Evolutionary conservation across 208 protist genomes (phyloP).

Genomic region (Wallacemonas rigidus): DNA sequence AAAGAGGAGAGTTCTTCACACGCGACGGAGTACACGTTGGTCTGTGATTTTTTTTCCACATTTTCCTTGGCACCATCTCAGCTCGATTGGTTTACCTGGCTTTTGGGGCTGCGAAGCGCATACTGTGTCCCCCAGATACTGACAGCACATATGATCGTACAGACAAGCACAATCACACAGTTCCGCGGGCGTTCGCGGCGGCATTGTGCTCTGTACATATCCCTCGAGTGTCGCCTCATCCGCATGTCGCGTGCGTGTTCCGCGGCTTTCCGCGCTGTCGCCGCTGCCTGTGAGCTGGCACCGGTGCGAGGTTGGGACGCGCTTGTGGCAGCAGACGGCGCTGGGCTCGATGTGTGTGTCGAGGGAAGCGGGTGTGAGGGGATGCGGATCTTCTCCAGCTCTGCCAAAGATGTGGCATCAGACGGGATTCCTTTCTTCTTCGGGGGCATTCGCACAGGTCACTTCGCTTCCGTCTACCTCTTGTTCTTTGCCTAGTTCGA

Average conservation of each 20-base stretch:
- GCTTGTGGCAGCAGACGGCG: neutral
- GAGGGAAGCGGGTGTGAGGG: constrained; percentile 4
- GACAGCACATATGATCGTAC: neutral
- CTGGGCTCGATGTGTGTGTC: neutral
- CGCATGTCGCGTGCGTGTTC: constrained; percentile 11
- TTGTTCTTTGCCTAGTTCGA: no score
- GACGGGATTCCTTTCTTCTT: neutral
- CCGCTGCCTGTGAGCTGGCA: neutral
- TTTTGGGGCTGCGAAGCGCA: neutral
- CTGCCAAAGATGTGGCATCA: neutral
- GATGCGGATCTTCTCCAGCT: neutral
- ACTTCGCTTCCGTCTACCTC: neutral
- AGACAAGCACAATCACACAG: constrained; percentile 6
- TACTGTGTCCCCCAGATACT: neutral
- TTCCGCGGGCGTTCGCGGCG: neutral
- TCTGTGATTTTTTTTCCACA: neutral
- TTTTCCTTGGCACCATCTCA: neutral
- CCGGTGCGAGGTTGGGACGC: neutral
- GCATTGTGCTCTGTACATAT: neutral
- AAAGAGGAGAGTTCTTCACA: no score
- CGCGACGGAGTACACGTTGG: no score
- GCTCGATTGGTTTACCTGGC: neutral
- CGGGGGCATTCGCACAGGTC: neutral
- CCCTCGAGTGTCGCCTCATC: neutral
- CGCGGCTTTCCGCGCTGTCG: neutral